These are phyloP conservation scores for Blastobotrys arbuscula DNA, from an alignment of 1,139 yeast species.

Conservation along the genomic window DNA sequence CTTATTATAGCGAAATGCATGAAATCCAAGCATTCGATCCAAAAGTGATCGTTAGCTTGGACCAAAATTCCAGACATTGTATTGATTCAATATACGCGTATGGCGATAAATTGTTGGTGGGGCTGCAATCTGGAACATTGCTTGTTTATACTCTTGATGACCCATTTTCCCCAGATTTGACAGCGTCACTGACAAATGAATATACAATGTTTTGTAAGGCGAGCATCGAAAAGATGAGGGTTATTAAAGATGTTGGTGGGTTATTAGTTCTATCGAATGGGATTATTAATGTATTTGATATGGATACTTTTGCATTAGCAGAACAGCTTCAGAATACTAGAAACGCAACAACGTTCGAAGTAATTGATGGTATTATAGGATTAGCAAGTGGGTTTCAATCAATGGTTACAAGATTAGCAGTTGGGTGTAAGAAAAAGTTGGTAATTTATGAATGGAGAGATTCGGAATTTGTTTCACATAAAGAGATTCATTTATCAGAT, in stretches of 20 bases:
- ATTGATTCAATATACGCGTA: conserved; percentile 19
- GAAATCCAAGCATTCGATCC: conserved; percentile 10
- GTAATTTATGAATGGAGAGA: conserved; percentile 38
- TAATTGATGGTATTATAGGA: conserved; percentile 24
- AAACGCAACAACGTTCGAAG: conserved; percentile 33
- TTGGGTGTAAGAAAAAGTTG: conserved; percentile 33
- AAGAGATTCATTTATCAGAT: conserved; percentile 36
- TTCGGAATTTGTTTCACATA: conserved; percentile 28
- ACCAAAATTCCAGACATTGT: not conserved
- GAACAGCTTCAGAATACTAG: conserved; percentile 35
- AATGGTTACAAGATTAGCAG: conserved; percentile 33
- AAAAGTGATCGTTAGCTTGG: conserved; percentile 2
- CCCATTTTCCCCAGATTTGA: conserved; percentile 22
- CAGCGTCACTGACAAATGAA: conserved; percentile 17
- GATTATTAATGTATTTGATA: conserved; percentile 33
- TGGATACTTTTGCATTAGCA: conserved; percentile 30
- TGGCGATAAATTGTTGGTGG: conserved; percentile 28
- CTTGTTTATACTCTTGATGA: conserved; percentile 24
- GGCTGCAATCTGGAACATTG: conserved; percentile 25
- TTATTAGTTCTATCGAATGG: conserved; percentile 33
- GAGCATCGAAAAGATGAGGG: conserved; percentile 31
- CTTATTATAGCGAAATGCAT: not conserved
- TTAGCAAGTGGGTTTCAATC: conserved; percentile 15
- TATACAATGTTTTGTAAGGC: conserved; percentile 17
- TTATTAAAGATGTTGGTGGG: conserved; percentile 34